Conservation (phyloP, 2,329 filamentous ascomycete genomes). For the Tolypocladium cylindrosporum region DNA sequence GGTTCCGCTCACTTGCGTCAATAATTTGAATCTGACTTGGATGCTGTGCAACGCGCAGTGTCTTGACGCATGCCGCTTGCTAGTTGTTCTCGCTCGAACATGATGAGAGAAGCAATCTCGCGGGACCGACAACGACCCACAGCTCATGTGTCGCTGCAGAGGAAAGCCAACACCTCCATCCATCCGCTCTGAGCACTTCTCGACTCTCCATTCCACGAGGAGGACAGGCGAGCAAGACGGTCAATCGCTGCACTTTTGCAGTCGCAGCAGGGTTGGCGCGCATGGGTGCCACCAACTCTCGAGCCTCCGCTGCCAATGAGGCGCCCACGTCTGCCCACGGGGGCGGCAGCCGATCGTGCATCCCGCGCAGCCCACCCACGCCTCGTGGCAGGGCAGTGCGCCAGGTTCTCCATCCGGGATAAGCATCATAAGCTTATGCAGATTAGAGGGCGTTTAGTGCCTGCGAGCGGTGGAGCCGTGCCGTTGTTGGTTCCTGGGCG, state of each 20-base stretch:
- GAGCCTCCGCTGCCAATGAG: neutral
- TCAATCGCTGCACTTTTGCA: neutral
- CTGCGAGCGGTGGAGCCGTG: neutral
- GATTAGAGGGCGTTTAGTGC: neutral
- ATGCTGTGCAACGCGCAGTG: neutral
- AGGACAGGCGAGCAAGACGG: neutral
- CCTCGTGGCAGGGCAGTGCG: neutral
- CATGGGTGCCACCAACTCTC: neutral
- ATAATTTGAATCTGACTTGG: too few relatives aligned
- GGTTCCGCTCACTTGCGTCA: neutral
- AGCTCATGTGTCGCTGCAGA: neutral
- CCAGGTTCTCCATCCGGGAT: neutral
- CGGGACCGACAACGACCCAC: neutral
- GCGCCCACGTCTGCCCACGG: neutral
- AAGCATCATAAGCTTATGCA: neutral
- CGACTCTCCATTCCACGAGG: neutral
- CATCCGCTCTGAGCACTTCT: neutral
- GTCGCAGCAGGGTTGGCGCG: neutral
- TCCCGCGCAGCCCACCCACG: neutral
- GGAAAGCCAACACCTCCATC: neutral
- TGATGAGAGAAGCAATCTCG: neutral
- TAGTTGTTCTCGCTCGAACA: neutral
- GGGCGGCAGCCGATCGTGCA: neutral
- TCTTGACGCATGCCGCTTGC: neutral
- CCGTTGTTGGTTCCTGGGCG: neutral